Base-by-base conservation (phyloP, 768 basidiomycete genomes). In the Rhizopogon vinicolor region DNA sequence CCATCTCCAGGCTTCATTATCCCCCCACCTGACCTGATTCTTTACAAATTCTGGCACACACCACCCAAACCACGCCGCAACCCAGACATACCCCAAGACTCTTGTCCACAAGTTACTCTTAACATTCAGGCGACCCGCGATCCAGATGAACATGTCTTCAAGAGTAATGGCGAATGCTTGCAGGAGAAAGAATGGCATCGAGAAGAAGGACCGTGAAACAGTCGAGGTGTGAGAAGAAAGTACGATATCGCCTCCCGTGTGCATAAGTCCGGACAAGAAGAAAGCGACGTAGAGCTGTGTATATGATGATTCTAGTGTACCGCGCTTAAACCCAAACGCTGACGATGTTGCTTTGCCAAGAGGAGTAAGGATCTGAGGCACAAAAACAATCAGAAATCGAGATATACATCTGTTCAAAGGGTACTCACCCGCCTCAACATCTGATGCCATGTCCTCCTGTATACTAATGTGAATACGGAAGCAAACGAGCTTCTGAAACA, bases 361-460 rank as follows among this genome's bases (percentile, higher is more conserved):
- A 25, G 56, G 58, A 10, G 65, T 59, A 16, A 71, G 46, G 44
- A 63, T 55, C 72, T 74, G 50, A 41, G 31, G 28, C 3, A 45
- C 10, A 3, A 51, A 52, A 8, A 42, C 44, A 29, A 33, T 29
- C 48, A 28, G 49, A 37, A 39, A 31, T 28, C 10, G 44, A 29
- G 19, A 35, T 39, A 53, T 16, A 39, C 31, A 35, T 16, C 16
- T 41, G 28, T 10, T 18, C n/a, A 33, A 12, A 29, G 29, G 6
- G 29, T 10, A 52, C 73, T 55, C 54, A 76, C 75, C 48, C 66
- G 64, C 44, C 69, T 68, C 35, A 74, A 44, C 35, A 65, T 54
- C 52, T 77, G 75, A 55, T 77, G 75, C 74, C 75, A 76, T 0
- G 65, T 61, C 31, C 65, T 65, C 16, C 73, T 72, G 49, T 3